Evolutionary conservation across 495 filamentous ascomycete species (phyloP), one percentile per base, ranked within the genome.

Genomic region (Aspergillus campestris): DNA sequence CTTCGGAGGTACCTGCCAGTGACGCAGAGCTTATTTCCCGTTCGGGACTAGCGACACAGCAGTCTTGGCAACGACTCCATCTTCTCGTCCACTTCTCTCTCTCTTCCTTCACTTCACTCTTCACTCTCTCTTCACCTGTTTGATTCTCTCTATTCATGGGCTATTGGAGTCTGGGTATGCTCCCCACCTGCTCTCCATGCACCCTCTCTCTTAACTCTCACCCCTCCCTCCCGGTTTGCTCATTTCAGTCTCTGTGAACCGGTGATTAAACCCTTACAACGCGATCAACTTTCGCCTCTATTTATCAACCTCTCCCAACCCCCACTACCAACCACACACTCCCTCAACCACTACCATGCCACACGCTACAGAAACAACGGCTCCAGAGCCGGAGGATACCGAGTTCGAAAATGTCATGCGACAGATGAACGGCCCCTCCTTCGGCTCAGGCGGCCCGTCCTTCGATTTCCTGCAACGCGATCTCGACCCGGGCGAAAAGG

Each of bases 401-500:
- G 64, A 71, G 18, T 75, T 76, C 38, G 66, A 77, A 31, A 66
- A 65, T 61, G 64, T 76, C 31, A 73, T 77, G 59, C 66, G 66
- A 49, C 69, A 71, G 51, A 62, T 73, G 48, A 73, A 73, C 46
- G 68, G 55, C 28, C 65, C 67, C 40, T 24, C 18, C 2, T 29
- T 56, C 18, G 49, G 40, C n/a, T 58, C 67, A 27, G 54, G 53
- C 30, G 66, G 60, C 45, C 59, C 62, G 11, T 44, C 59, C 15
- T 57, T 75, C 10, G 72, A 73, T 38, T 72, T 75, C 38, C 50
- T 73, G 47, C 49, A 49, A 11, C 61, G 70, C 41, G 74, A 75
- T 7, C 61, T 84, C 39, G 79, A 83, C 29, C 68, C 73, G 12
- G 77, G 77, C 3, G 84, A 88, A 49, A 91, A 89, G 57, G 86